Conservation (phyloP, 805 yeast genomes). For the Zygosaccharomyces lentus region DNA sequence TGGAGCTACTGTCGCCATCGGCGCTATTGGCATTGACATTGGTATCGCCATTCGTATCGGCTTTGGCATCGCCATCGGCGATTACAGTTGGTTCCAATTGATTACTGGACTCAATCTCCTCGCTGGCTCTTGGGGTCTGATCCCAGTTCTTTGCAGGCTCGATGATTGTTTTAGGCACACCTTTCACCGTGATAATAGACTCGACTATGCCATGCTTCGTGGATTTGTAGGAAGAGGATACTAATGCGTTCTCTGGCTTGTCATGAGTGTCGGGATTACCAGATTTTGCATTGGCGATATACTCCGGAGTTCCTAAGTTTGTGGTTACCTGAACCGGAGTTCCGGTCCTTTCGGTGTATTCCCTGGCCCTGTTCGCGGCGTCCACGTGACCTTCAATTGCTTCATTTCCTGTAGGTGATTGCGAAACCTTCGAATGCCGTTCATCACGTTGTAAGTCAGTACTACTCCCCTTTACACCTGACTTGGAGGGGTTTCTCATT, state of each 20-base stretch:
- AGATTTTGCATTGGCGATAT: not conserved
- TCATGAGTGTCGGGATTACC: not conserved
- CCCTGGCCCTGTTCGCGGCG: conserved; percentile 10
- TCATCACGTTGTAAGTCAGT: not conserved
- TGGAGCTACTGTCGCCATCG: not conserved
- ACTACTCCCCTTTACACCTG: not conserved
- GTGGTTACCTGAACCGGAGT: conserved; percentile 16
- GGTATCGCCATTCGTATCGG: not conserved
- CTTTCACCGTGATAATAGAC: conserved; percentile 76
- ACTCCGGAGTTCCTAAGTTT: not conserved
- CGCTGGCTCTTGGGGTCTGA: conserved; percentile 10
- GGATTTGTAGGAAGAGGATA: conserved; percentile 26
- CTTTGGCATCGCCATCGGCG: not conserved
- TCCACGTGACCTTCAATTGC: conserved; percentile 12
- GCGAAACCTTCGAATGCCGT: not conserved
- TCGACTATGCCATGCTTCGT: conserved; percentile 56
- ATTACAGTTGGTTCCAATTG: not conserved
- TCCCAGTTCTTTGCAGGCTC: conserved; percentile 55
- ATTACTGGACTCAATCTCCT: not conserved
- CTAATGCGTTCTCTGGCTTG: conserved; percentile 7
- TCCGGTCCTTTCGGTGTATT: conserved; percentile 13
- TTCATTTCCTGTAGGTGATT: conserved; percentile 2
- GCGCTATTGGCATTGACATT: too few relatives aligned
- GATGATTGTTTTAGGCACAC: conserved; percentile 80
- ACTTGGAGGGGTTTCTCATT: not conserved